Evolutionary conservation across 2,329 filamentous ascomycete species (phyloP), one percentile per base, ranked within the genome.

Genomic region (Aureobasidium lini): DNA sequence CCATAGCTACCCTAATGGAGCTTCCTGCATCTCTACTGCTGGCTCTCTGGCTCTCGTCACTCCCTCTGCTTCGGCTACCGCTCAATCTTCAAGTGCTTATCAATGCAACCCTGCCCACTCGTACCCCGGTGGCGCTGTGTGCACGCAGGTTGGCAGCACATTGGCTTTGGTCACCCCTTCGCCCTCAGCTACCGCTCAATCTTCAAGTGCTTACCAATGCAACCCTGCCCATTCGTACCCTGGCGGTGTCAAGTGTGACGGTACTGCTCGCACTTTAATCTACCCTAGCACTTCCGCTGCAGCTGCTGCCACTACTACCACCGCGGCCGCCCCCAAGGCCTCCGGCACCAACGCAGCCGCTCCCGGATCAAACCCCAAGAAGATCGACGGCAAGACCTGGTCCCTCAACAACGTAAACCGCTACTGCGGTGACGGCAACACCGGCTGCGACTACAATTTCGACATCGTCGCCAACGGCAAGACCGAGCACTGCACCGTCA

Each of bases 401-500:
- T 56, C 53, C 10, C 34, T 62, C 37, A 31, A 62, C 50, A 58
- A 62, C 54, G 46, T 62, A 10, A 59, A 10, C 37, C 61, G 61
- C 48, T 61, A 62, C 59, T 62, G 61, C 59, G 49, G 34, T 42
- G 58, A 59, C 4, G 36, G 34, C 53, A 58, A 37, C 42, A 23
- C 15, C 10, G 59, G 57, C 47, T 62, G 61, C 54, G 61, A 62
- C 61, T 62, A 62, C 59, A 61, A 61, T 48, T 62, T 62, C 44
- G 59, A 61, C 23, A 48, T 62, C 7, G 50, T 44, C 6, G 59
- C 59, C 53, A 39, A 62, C 48, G 54, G 59, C 42, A 43, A 46
- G 8, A 47, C 53, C 42, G 16, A 44, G 29, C 47, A 60, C 23
- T 62, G 61, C 48, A 62, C 59, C 48, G 34, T 62, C 42, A 28